Percentiles rank a stretch among this genome's conserved stretches.
Conservation (phyloP, 2,329 filamentous ascomycete genomes). For the Aspergillus chevalieri region DNA sequence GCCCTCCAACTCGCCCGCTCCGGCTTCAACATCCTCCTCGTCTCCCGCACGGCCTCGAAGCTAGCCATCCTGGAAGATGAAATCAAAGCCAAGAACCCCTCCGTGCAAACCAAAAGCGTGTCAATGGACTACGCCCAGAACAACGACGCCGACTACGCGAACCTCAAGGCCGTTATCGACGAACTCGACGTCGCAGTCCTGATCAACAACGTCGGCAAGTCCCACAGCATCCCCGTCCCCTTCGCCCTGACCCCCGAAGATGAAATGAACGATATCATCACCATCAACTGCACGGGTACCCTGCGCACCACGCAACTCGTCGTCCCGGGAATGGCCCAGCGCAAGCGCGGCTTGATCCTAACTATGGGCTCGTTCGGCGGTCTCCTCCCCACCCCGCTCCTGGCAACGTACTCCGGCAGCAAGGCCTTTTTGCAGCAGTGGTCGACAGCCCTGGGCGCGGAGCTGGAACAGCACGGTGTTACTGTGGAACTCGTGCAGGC, state of each 20-base stretch:
- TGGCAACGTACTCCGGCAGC: conserved; percentile 94
- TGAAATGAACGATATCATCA: conserved; percentile 85
- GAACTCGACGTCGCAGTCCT: conserved; percentile 78
- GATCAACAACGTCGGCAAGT: conserved; percentile 95
- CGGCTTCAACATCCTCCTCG: conserved; percentile 89
- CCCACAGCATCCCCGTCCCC: conserved; percentile 84
- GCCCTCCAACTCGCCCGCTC: conserved; percentile 81
- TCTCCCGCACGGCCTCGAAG: conserved; percentile 93
- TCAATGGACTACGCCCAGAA: conserved; percentile 90
- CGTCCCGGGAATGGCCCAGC: conserved; percentile 74
- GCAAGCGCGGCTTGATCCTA: conserved; percentile 80
- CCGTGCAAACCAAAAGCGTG: conserved; percentile 67
- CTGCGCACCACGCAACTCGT: conserved; percentile 81
- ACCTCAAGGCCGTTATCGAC: conserved; percentile 61
- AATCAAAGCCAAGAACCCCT: conserved; percentile 62
- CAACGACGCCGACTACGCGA: conserved; percentile 70
- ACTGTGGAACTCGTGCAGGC: conserved; percentile 87
- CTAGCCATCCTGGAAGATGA: conserved; percentile 70
- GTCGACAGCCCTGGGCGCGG: conserved; percentile 77
- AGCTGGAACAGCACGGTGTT: conserved; percentile 73
- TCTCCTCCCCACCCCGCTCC: conserved; percentile 80
- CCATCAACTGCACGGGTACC: conserved; percentile 89
- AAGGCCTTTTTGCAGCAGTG: conserved; percentile 98
- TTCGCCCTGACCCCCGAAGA: conserved; percentile 73
- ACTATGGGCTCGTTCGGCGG: conserved; percentile 98